Evolutionary conservation across 176 grass and related monocot genomes (phyloP).

Genomic region (bread wheat (Triticum aestivum)): IWGSC_CS_RefSeq_v2.1 NC_057812.1:438091770-438092269

Average conservation of each 20-base stretch:
- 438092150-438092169: conserved; percentile 30
- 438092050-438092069: conserved; percentile 40
- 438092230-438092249: conserved; percentile 1
- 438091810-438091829: conserved; percentile 81
- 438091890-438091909: conserved; percentile 79
- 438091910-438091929: conserved; percentile 63
- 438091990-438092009: conserved; percentile 12
- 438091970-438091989: conserved; percentile 79
- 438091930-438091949: conserved; percentile 62
- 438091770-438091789: conserved; percentile 65
- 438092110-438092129: conserved; percentile 13
- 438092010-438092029: conserved; percentile 17
- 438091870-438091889: conserved; percentile 88
- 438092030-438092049: conserved; percentile 8
- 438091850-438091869: conserved; percentile 48
- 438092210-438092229: conserved; percentile 24
- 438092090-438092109: conserved; percentile 38
- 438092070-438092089: conserved; percentile 29
- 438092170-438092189: conserved; percentile 30
- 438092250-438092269: conserved; percentile 14
- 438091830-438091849: conserved; percentile 67
- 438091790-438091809: conserved; percentile 48
- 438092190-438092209: not conserved
- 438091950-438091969: conserved; percentile 79
- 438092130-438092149: not conserved